A percentile compares a stretch with the other conserved stretches of the same genome.
Conservation (phyloP, 176 grass and related monocot species). For the Zoysia pacifica region DNA sequence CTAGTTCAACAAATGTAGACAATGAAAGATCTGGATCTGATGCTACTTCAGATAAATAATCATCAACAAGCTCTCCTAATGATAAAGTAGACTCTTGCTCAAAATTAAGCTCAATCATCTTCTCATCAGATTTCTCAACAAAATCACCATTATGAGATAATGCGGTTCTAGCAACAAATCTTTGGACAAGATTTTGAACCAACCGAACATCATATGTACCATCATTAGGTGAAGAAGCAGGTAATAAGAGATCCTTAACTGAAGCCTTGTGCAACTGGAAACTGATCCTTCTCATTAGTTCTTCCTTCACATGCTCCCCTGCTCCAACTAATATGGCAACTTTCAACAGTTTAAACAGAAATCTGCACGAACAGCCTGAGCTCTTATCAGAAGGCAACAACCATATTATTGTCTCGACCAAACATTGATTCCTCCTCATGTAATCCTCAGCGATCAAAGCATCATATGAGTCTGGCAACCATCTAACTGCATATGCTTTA, state of each 20-base stretch:
- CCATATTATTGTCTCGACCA: conserved; percentile 92
- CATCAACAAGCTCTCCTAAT: conserved; percentile 80
- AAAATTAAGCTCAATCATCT: conserved; percentile 72
- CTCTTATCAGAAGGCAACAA: conserved; percentile 88
- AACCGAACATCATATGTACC: conserved; percentile 65
- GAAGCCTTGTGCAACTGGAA: conserved; percentile 85
- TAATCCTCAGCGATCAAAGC: conserved; percentile 84
- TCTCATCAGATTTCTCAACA: conserved; percentile 62
- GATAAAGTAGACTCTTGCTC: conserved; percentile 68
- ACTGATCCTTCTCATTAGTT: conserved; percentile 72
- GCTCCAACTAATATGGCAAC: conserved; percentile 81
- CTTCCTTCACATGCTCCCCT: conserved; percentile 70
- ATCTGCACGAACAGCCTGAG: conserved; percentile 90
- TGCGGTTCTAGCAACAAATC: conserved; percentile 65
- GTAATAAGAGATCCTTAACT: conserved; percentile 84
- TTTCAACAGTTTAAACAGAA: conserved; percentile 94
- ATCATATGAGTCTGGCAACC: conserved; percentile 88
- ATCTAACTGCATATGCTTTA: conserved; percentile 83
- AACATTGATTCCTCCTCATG: conserved; percentile 72
- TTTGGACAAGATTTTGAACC: conserved; percentile 75
- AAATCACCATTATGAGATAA: conserved; percentile 48
- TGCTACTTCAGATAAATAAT: conserved; percentile 82
- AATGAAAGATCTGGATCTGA: conserved; percentile 73
- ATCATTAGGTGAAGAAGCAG: conserved; percentile 40
- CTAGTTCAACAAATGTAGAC: conserved; percentile 73